Base-by-base conservation (phyloP, 177 flowering plant genomes). In the Vitis hybrid region DNA sequence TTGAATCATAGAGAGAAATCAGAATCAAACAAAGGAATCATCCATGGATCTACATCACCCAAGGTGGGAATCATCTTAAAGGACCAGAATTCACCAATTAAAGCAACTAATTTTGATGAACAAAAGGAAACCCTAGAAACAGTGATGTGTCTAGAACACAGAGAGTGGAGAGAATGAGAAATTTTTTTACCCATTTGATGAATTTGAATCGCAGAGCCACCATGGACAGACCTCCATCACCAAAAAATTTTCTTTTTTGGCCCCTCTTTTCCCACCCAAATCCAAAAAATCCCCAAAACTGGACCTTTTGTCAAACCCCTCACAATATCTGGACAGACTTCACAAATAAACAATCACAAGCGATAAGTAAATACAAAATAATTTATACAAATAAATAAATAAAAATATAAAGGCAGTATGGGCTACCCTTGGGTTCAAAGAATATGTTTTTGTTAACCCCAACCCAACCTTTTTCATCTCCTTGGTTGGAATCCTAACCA, bases 181-280 rank as follows among this genome's bases (percentile, higher is more conserved):
- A 30, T 6, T 17, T 59, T 12, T 55, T 67, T 79, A 84, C 82
- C 81, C 27, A 57, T 11, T 60, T 15, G 69, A 69, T 65, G 65
- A 76, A 75, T 77, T 82, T 75, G 80, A 79, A 78, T 78, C 72
- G 14, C 75, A 65, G 70, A 75, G 75, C 75, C 75, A 69, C 86
- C 84, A 81, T 79, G 74, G 68, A 66, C 75, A 63, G 65, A 72
- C 81, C 78, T 81, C 56, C 72, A 71, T 74, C 83, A 71, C 58
- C 74, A 46, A 14, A 8, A 46, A 19, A 54, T 57, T 65, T 63
- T 40, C 48, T 60, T 14, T 62, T 62, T 52, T 65, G 65, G 65
- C 40, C 72, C 73, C 69, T 17, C 51, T 58, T 76, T 80, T 71
- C 74, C 67, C 32, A 50, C 64, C 68, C 76, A 72, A 78, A 72